phyloP scores from a whole-genome alignment of 2,329 filamentous ascomycete species.

The Aspergillus pseudoglaucus region DNA sequence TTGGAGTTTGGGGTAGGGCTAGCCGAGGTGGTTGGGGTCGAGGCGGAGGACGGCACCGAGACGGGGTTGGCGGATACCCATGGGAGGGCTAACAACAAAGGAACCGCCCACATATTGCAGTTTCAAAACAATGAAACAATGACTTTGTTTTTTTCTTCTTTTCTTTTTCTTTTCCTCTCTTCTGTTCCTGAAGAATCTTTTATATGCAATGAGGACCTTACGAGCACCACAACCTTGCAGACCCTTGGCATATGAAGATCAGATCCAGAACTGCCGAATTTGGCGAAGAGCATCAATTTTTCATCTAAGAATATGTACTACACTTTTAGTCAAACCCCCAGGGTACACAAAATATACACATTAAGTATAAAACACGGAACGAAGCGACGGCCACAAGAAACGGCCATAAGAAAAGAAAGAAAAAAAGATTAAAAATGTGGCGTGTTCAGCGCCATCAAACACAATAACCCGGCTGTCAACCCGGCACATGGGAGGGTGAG shows the following conservation, averaged over 20 bases:
- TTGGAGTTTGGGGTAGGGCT: too few relatives aligned
- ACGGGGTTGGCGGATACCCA: background rate
- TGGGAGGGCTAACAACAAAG: background rate
- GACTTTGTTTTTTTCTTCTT: background rate
- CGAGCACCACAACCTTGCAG: too few relatives aligned
- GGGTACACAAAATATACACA: background rate
- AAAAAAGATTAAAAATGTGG: slow-evolving; percentile 23
- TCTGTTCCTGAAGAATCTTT: too few relatives aligned
- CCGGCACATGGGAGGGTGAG: slow-evolving; percentile 41
- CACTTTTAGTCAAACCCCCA: background rate
- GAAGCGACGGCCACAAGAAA: background rate
- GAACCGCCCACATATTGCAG: background rate
- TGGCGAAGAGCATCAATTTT: too few relatives aligned
- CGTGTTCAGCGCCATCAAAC: slow-evolving; percentile 38
- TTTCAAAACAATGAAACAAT: background rate
- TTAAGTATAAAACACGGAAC: background rate
- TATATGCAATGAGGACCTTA: too few relatives aligned
- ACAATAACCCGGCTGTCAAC: slow-evolving; percentile 34
- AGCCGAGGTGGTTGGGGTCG: too few relatives aligned
- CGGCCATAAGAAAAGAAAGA: background rate
- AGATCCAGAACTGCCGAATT: too few relatives aligned
- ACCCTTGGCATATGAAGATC: too few relatives aligned
- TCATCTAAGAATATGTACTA: background rate
- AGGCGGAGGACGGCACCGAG: background rate
- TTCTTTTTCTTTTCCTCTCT: too few relatives aligned